Percentiles rank a stretch among this genome's conserved stretches.
Conservation (phyloP, 1,284 basidiomycete genomes). For the Meira miltonrushii region DNA sequence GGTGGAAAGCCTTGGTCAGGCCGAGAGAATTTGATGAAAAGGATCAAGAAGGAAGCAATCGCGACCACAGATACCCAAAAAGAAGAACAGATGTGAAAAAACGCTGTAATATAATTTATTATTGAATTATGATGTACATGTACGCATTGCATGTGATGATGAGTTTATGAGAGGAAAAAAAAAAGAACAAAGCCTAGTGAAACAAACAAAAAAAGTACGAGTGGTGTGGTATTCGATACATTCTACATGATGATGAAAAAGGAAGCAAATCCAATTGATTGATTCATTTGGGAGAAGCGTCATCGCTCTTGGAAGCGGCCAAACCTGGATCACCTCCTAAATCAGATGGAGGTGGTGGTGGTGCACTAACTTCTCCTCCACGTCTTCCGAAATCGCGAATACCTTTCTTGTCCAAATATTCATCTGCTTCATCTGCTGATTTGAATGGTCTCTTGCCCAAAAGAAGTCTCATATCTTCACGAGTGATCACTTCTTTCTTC, state of each 20-base stretch:
- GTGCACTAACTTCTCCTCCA: constrained; percentile 36
- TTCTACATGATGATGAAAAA: too few species aligned
- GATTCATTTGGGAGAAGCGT: too few species aligned
- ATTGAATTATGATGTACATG: too few species aligned
- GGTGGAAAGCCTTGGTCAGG: constrained; percentile 65
- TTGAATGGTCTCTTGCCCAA: constrained; percentile 79
- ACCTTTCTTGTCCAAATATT: constrained; percentile 50
- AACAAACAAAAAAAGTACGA: too few species aligned
- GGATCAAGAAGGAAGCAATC: background rate
- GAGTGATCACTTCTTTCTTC: constrained; percentile 89
- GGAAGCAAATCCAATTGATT: too few species aligned
- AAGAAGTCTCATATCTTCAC: constrained; percentile 81
- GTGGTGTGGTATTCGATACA: too few species aligned
- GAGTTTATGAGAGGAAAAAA: too few species aligned
- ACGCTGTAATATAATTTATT: too few species aligned
- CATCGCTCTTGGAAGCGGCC: constrained; percentile 15
- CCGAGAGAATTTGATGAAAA: constrained; percentile 14
- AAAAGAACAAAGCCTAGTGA: too few species aligned
- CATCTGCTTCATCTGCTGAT: constrained; percentile 60
- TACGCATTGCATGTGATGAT: too few species aligned
- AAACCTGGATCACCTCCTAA: constrained; percentile 33
- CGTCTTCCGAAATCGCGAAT: constrained; percentile 8
- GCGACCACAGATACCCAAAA: too few species aligned
- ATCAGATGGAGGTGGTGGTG: constrained; percentile 41
- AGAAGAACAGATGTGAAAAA: too few species aligned